Conservation (phyloP, 768 basidiomycete genomes). For the Russula vinacea region DNA sequence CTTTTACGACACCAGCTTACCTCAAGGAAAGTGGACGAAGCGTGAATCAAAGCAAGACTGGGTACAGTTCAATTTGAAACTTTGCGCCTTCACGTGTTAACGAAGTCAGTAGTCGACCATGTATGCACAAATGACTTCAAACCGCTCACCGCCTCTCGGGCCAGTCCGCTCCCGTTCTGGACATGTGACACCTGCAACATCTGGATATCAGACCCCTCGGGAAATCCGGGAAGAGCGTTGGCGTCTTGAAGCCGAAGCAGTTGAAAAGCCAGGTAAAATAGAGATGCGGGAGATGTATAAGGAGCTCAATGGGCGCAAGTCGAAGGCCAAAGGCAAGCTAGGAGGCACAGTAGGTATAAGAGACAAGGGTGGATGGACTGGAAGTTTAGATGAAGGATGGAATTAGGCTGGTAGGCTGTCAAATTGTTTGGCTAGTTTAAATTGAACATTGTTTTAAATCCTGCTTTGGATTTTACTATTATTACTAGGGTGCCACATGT, state of each 20-base stretch:
- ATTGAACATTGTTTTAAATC: too few species aligned
- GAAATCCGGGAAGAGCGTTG: constrained; percentile 79
- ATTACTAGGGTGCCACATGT: too few species aligned
- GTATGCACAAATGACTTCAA: constrained; percentile 24
- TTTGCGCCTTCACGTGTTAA: not conserved
- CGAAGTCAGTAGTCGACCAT: constrained; percentile 8
- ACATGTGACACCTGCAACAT: constrained; percentile 47
- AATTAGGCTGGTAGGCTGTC: constrained; percentile 12
- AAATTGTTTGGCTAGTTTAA: too few species aligned
- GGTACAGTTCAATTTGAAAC: constrained; percentile 44
- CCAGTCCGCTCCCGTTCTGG: constrained; percentile 42
- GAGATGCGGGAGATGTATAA: constrained; percentile 94
- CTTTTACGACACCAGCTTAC: constrained; percentile 75
- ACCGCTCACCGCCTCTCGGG: constrained; percentile 40
- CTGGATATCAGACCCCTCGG: constrained; percentile 72
- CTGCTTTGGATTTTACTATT: too few species aligned
- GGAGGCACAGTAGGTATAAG: constrained; percentile 55
- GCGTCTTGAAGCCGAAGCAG: constrained; percentile 51
- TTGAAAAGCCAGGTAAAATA: constrained; percentile 61
- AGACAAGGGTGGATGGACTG: constrained; percentile 78
- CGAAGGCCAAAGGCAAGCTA: constrained; percentile 68
- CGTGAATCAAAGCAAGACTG: constrained; percentile 93
- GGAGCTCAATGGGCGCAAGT: constrained; percentile 81
- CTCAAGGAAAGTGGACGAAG: constrained; percentile 87
- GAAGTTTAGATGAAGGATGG: constrained; percentile 37